A percentile compares a stretch with the other conserved stretches of the same genome.
These are phyloP conservation scores for Plasmopara muralis DNA, from an alignment of 352 stramenopile species.

Conservation along the genomic window DNA sequence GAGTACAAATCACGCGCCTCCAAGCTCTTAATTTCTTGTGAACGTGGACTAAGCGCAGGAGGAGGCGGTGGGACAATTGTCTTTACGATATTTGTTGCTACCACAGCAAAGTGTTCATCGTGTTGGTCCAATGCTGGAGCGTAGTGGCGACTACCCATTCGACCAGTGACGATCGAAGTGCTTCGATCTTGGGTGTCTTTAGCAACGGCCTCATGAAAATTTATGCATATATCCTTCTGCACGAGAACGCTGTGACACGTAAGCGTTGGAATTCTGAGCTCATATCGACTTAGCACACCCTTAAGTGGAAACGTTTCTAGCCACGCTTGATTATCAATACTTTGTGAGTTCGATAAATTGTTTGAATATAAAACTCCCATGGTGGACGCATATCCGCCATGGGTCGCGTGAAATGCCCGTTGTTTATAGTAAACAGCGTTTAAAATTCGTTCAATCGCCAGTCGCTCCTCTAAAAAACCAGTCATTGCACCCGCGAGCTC, in stretches of 20 bases:
- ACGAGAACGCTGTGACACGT: conserved; percentile 10
- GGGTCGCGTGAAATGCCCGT: conserved; percentile 32
- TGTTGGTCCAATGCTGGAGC: conserved; percentile 18
- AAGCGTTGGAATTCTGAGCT: conserved; percentile 32
- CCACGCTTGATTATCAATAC: conserved; percentile 2
- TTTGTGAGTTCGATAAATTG: not conserved
- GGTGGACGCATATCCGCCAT: conserved; percentile 37
- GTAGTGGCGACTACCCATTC: conserved; percentile 15
- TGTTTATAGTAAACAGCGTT: conserved; percentile 69
- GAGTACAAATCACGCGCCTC: conserved; percentile 22
- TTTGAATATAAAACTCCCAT: conserved; percentile 36
- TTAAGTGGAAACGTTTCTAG: conserved; percentile 20
- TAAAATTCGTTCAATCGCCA: conserved; percentile 51
- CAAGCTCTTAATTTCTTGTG: conserved; percentile 15
- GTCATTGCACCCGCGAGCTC: conserved; percentile 31
- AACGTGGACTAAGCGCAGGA: conserved; percentile 16
- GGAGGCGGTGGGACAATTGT: not conserved
- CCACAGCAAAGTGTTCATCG: conserved; percentile 10
- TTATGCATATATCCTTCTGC: not conserved
- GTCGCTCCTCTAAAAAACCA: conserved; percentile 39
- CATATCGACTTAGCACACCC: conserved; percentile 26
- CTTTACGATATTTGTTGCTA: conserved; percentile 1
- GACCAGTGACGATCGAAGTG: not conserved
- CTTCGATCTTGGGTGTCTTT: not conserved
- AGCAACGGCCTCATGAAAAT: not conserved